phyloP scores from a whole-genome alignment of 1,139 yeast genomes.

The Citeromyces siamensis region DNA sequence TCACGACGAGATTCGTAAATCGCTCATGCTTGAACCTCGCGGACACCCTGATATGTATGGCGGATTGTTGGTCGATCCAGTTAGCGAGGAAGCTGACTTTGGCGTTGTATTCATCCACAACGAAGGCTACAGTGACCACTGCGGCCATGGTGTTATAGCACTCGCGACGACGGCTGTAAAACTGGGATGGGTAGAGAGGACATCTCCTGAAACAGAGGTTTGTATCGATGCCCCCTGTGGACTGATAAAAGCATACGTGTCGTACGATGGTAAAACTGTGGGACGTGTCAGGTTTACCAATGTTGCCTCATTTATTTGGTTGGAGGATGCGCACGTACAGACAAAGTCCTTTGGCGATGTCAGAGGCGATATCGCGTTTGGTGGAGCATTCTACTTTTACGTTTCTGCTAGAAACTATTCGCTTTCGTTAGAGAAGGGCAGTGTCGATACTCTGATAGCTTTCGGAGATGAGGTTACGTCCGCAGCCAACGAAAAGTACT shows the following conservation, averaged over 20 bases:
- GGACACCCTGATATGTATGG: constrained; percentile 18
- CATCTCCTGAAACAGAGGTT: constrained; percentile 13
- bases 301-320: constrained; percentile 13
- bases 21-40: constrained; percentile 16
- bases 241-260: constrained; percentile 10
- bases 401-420: constrained; percentile 8
- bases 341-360: constrained; percentile 11
- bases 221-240: constrained; percentile 10
- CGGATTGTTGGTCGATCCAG: constrained; percentile 13
- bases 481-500: constrained; percentile 12
- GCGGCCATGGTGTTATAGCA: constrained; percentile 17
- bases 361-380: constrained; percentile 15
- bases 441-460: constrained; percentile 9
- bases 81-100: constrained; percentile 12
- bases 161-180: constrained; percentile 12
- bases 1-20: constrained; percentile 13
- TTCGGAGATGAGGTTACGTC: constrained; percentile 13
- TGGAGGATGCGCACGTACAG: constrained; percentile 10
- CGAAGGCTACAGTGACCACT: constrained; percentile 16
- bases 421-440: constrained; percentile 10
- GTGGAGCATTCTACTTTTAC: constrained; percentile 16
- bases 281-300: constrained; percentile 14
- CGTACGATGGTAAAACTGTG: constrained; percentile 13
- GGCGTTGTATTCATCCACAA: constrained; percentile 15
- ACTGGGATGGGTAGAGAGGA: constrained; percentile 11